Evolutionary conservation across 2,329 filamentous ascomycete species (phyloP), one percentile per base, ranked within the genome.

Genomic region (Colletotrichum trifolii): DNA sequence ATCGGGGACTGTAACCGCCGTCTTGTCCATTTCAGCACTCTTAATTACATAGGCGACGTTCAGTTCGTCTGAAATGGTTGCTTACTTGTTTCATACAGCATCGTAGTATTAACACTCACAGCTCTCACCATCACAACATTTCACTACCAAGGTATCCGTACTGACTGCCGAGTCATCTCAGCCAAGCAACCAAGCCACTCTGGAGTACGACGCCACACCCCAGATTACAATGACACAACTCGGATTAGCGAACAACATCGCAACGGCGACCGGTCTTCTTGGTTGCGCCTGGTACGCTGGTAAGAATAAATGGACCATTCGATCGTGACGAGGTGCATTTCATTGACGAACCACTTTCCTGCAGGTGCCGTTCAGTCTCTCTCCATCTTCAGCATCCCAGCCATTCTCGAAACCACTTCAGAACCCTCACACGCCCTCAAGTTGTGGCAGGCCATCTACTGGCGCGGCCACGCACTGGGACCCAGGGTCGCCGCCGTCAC

Each of bases 401-500:
- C 74, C 34, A 62, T 74, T 8, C 47, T 73, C 6, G 66, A 67
- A 15, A 69, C 73, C 25, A 70, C 72, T 50, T 58, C 72, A 46
- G 68, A 72, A 17, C 71, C 76, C 2, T 69, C 73, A 42, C 65
- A 73, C 2, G 70, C 77, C 1, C 72, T 75, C 3, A 70, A 69
- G 38, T 70, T 77, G 52, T 82, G 80, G 80, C 73, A 75, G 35
- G 69, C 71, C 52, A 61, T 81, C 15, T 82, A 74, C 71, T 70
- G 69, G 48, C 73, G 72, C n/a, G 80, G 80, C 52, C 69, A 75
- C 15, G 68, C 70, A 56, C 60, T 74, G 34, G 79, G 80, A 71
- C 80, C 80, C 46, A 77, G 74, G 54, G 56, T 78, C 33, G 77
- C 75, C 9, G 67, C 66, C 57, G 68, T 71, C 45, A 73, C 75